These are phyloP conservation scores for Hanseniaspora gamundiae DNA, from an alignment of 1,139 yeast species.

Conservation along the genomic window DNA sequence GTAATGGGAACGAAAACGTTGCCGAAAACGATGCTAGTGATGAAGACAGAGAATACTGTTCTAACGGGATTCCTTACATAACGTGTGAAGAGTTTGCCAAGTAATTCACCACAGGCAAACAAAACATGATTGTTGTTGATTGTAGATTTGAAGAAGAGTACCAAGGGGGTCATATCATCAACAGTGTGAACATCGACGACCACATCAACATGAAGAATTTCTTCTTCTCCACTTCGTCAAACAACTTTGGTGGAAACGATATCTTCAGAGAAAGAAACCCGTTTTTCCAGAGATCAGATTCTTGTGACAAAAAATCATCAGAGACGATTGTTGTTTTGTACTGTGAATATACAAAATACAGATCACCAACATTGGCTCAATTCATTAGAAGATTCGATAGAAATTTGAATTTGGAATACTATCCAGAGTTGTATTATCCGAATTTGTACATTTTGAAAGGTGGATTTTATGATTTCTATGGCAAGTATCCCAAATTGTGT, in stretches of 20 bases:
- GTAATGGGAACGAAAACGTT: neutral
- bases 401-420: constrained; percentile 52
- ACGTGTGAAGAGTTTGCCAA: neutral
- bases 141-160: constrained; percentile 89
- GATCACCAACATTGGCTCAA: constrained; percentile 89
- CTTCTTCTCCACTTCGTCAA: constrained; percentile 25
- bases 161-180: constrained; percentile 81
- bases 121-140: constrained; percentile 39
- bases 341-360: constrained; percentile 84
- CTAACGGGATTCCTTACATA: constrained; percentile 1
- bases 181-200: constrained; percentile 68
- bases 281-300: neutral
- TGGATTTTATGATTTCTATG: constrained; percentile 74
- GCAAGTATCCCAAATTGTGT: constrained; percentile 18
- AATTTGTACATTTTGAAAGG: constrained; percentile 83
- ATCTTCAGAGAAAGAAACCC: constrained; percentile 11
- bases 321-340: constrained; percentile 57
- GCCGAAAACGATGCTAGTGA: neutral
- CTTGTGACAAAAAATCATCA: neutral
- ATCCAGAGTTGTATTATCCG: constrained; percentile 76
- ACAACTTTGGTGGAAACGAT: constrained; percentile 14
- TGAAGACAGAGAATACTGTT: neutral
- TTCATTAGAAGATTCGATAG: constrained; percentile 80
- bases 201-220: constrained; percentile 51
- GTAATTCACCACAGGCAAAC: neutral